Evolutionary conservation across 805 yeast genomes (phyloP), one percentile per base, ranked within the genome.

Genomic region (Nakazawaea pomicola): DNA sequence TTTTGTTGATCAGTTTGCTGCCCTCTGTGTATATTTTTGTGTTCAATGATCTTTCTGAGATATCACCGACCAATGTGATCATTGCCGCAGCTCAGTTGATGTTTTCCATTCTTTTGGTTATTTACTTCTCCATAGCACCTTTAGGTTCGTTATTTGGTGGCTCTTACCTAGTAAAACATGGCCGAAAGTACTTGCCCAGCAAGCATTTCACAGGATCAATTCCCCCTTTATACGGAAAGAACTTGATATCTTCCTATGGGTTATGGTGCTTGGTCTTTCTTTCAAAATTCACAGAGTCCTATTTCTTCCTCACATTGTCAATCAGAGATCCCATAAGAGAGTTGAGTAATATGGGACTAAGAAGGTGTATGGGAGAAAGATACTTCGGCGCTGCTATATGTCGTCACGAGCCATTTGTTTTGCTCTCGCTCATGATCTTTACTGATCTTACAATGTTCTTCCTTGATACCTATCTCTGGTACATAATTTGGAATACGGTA

Each of bases 391-490:
- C 61, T 0, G 39, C 62, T 18, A 44, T 82, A 2, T 85, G 95
- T 54, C 54, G 58, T 9, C 53, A 61, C 30, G 90, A 83, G 40
- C 74, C 93, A 1, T 57, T 54, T 9, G 61, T 85, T 19, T 65
- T 86, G 1, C 59, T 86, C 14, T 53, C 55, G 0, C 60, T 83
- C 45, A 67, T 85, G 49, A 54, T 74, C 14, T 29, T 76, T 9
- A 79, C 89, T 0, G 90, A 84, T 54, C 59, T 83, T 48, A 70
- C 80, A 0, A 61, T 86, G 31, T 86, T 85, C 57, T 83, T 83
- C 49, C 69, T 86, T 41, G 95, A 86, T 50, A 85, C 95, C 0
- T 86, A 86, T 51, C 62, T 86, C 14, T 86, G 95, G 95, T 86
- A 84, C 51, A 85, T 86, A 43, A 69, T 86, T 29, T 83, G 91